These are phyloP conservation scores for Xylaria sp. DNA, from an alignment of 495 filamentous ascomycete species.

Conservation along the genomic window DNA sequence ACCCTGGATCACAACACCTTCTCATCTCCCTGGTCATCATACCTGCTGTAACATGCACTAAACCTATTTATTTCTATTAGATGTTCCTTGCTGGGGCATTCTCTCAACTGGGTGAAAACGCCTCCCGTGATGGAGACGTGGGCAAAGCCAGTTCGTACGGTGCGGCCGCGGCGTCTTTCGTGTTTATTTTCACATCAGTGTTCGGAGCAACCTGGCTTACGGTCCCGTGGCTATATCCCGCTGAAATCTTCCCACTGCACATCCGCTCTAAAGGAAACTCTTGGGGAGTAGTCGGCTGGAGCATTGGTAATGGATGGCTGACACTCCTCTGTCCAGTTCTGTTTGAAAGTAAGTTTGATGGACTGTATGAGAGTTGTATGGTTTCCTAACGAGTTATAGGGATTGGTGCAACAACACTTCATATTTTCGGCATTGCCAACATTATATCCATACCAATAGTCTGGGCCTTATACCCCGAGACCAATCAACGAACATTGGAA, in stretches of 20 bases:
- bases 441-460: slow-evolving; percentile 69
- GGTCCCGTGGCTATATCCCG: slow-evolving; percentile 74
- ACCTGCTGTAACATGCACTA: neutral
- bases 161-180: slow-evolving; percentile 69
- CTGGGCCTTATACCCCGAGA: slow-evolving; percentile 74
- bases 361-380: neutral
- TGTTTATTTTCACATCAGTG: slow-evolving; percentile 72
- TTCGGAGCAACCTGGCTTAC: slow-evolving; percentile 79
- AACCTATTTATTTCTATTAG: slow-evolving; percentile 24
- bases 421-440: slow-evolving; percentile 70
- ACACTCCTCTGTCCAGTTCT: slow-evolving; percentile 70
- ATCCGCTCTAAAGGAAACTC: slow-evolving; percentile 74
- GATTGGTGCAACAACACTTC: slow-evolving; percentile 70
- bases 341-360: slow-evolving; percentile 50
- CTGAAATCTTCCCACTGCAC: slow-evolving; percentile 74
- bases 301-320: slow-evolving; percentile 72
- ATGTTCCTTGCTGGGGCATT: slow-evolving; percentile 58
- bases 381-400: slow-evolving; percentile 28
- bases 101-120: slow-evolving; percentile 46
- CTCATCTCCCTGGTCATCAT: neutral
- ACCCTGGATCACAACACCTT: slow-evolving; percentile 44
- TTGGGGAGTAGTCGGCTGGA: slow-evolving; percentile 79
- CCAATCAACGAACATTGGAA: slow-evolving; percentile 71
- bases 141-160: slow-evolving; percentile 60
- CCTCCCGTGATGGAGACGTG: slow-evolving; percentile 40